Base-by-base conservation (phyloP, 805 yeast genomes). In the Wickerhamomyces rabaulensis region DNA sequence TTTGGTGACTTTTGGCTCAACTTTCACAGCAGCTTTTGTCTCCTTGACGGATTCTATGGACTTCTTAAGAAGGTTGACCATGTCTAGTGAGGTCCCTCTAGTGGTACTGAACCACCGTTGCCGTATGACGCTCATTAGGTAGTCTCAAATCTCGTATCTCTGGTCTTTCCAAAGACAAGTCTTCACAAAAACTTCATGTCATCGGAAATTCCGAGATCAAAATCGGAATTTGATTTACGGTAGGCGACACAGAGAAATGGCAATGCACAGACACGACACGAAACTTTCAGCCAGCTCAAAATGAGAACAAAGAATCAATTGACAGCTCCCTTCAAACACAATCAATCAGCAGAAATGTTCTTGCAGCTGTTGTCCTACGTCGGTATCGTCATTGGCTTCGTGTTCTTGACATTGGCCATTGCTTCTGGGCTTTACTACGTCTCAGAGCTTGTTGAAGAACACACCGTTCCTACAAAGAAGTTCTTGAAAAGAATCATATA, bases 401-500 rank as follows among this genome's bases (percentile, higher is more conserved):
- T 78, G 2, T 75, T 79, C 46, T 69, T 80, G 44, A 80, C 86
- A 0, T 67, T 82, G 29, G 77, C 88, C 19, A 82, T 86, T 49
- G 97, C 98, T 0, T 87, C 96, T 2, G 98, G 96, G 0, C 70
- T 94, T 29, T 94, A 90, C 70, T 91, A 90, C 58, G 72, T 92
- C 35, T 87, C 96, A 9, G 99, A 94, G 62, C 68, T 90, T 27
- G 95, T 94, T 15, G 99, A 94, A 62, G 97, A 91, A 59, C 92
- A 94, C 63, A 78, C 95, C 0, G 94, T 87, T 52, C 80, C 90
- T 42, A 87, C 98, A 10, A 84, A 79, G 56, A 68, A 88, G 48
- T 72, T 89, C 45, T 70, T 94, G 35, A 73, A 71, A 40, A 73
- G 82, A 52, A 62, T 80, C 44, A 89, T 91, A 29, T 79, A 80